Percentiles rank a stretch among this genome's conserved stretches.
Conservation (phyloP, 768 basidiomycete genomes). For the Sistotremastrum niveocremeum region DNA sequence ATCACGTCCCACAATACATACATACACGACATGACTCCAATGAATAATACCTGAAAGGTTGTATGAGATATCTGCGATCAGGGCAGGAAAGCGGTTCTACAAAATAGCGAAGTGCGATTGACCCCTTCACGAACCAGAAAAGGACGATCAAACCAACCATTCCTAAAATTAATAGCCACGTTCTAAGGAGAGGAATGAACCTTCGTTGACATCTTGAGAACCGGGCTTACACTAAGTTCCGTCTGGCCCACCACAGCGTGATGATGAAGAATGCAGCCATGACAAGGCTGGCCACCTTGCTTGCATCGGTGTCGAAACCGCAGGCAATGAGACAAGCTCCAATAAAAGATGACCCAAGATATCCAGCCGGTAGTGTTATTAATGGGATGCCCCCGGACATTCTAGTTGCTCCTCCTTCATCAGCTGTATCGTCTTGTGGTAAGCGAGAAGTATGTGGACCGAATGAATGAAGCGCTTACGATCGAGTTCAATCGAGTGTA, state of each 20-base stretch:
- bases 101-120: constrained; percentile 63
- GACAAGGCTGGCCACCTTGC: constrained; percentile 69
- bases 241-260: constrained; percentile 80
- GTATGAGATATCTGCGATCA: background rate
- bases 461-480: constrained; percentile 32
- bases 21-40: constrained; percentile 79
- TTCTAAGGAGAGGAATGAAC: constrained; percentile 26
- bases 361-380: constrained; percentile 76
- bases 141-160: constrained; percentile 70
- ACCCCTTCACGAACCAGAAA: constrained; percentile 73
- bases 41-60: constrained; percentile 49
- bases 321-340: constrained; percentile 80
- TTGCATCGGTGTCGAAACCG: constrained; percentile 80
- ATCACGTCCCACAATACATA: constrained; percentile 85
- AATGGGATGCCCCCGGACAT: constrained; percentile 81
- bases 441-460: background rate
- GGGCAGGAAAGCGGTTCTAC: constrained; percentile 25
- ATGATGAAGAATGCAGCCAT: constrained; percentile 78
- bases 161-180: constrained; percentile 65
- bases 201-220: background rate
- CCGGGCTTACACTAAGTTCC: constrained; percentile 49
- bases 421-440: constrained; percentile 31
- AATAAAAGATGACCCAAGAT: constrained; percentile 75
- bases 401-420: constrained; percentile 75
- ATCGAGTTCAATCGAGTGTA: constrained; percentile 77